Evolutionary conservation across 1,139 yeast genomes (phyloP), one percentile per base, ranked within the genome.

Genomic region (Kodamaea sp.): DNA sequence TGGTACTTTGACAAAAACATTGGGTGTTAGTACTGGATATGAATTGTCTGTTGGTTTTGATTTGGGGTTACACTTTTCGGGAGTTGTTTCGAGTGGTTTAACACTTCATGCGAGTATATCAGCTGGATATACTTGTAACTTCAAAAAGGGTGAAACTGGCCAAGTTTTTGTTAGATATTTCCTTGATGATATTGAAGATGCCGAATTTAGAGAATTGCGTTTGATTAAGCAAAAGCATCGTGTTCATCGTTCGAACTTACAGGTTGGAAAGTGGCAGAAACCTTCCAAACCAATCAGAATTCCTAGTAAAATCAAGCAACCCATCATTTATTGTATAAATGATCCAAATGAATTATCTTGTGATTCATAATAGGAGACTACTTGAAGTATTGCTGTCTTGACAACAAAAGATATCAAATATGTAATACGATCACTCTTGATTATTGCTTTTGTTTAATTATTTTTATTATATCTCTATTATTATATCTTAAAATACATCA

Each of bases 121-220:
- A 15, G 53, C 48, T 2, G n/a, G 45, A 5, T 58, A 50, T 32
- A 34, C 40, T 8, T 58, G 63, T 34, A 40, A 35, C 3, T 43
- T 58, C 25, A 47, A 50, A 0, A 43, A 47, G 28, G 59, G 58
- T 8, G 11, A 32, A 7, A 46, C 49, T 2, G 63, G 62, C 2
- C 60, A 58, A 43, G 41, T 54, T 7, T 52, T 54, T 30, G 36
- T 57, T 33, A 54, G 48, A 35, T 53, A 58, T 3, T 46, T 41
- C 12, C 45, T 40, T 24, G 30, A 44, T 2, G 47, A 48, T 36
- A 37, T 51, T n/a, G 37, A 34, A 1, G 41, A 50, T 9, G 49
- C 53, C 4, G 27, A 37, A 33, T 32, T 31, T 27, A 44, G 62
- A 24, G 28, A 29, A 8, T 11, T 48, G 4, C 20, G 20, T 15